Conservation (phyloP, 768 basidiomycete species). For the Lactifluus rugatus region DNA sequence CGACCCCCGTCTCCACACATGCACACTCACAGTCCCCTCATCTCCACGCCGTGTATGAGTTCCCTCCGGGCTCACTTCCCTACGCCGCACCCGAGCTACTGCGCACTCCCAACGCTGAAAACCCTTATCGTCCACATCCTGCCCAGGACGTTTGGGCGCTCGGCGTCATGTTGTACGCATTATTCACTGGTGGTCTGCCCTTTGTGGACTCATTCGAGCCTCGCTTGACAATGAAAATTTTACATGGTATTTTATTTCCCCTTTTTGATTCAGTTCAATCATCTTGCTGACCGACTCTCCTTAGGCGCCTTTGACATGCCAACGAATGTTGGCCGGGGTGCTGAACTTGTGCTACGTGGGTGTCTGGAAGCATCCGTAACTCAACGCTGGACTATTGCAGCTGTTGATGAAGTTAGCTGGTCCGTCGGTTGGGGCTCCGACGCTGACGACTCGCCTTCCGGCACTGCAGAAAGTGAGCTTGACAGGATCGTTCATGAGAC, state of each 20-base stretch:
- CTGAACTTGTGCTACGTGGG: slow-evolving; percentile 62
- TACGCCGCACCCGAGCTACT: slow-evolving; percentile 89
- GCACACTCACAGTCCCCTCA: slow-evolving; percentile 23
- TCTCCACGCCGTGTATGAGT: slow-evolving; percentile 28
- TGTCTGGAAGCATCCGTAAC: slow-evolving; percentile 60
- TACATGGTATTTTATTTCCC: slow-evolving; percentile 51
- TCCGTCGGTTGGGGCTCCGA: slow-evolving; percentile 60
- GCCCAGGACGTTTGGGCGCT: slow-evolving; percentile 95
- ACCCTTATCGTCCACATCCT: slow-evolving; percentile 40
- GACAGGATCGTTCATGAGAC: slow-evolving; percentile 31
- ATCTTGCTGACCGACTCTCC: slow-evolving; percentile 15
- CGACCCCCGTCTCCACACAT: slow-evolving; percentile 32
- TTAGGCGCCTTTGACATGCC: slow-evolving; percentile 58
- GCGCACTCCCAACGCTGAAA: slow-evolving; percentile 40
- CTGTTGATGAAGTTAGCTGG: slow-evolving; percentile 76
- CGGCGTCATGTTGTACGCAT: slow-evolving; percentile 78
- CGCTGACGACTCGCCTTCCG: slow-evolving; percentile 28
- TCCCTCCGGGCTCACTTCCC: slow-evolving; percentile 78
- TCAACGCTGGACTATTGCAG: slow-evolving; percentile 69
- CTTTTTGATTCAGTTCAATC: slow-evolving; percentile 2
- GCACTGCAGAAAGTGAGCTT: slow-evolving; percentile 25
- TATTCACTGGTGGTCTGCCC: slow-evolving; percentile 78
- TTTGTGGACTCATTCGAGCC: slow-evolving; percentile 89
- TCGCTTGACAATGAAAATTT: slow-evolving; percentile 82
- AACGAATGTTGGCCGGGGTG: slow-evolving; percentile 44